Evolutionary conservation across 2,329 filamentous ascomycete species (phyloP).

Genomic region (Huntiella abstrusa): DNA sequence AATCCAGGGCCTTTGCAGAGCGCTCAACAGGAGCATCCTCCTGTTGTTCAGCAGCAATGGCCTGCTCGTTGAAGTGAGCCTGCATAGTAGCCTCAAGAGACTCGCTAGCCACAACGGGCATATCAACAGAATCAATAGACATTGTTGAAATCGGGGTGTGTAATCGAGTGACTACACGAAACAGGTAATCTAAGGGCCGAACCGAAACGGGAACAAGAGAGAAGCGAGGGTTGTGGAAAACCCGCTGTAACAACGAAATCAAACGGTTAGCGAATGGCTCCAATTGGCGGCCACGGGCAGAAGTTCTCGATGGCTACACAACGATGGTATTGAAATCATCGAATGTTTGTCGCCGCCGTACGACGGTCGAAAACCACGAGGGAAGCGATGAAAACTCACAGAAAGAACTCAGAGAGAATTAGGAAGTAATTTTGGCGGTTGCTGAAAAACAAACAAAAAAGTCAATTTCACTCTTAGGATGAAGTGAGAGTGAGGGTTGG

Average conservation of each 20-base stretch:
- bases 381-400: background rate
- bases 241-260: constrained; percentile 3
- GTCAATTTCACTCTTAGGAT: background rate
- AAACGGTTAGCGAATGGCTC: background rate
- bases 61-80: constrained; percentile 37
- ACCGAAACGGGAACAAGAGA: constrained; percentile 8
- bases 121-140: constrained; percentile 50
- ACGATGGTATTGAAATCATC: background rate
- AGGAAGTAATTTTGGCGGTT: background rate
- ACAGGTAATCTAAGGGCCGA: constrained; percentile 10
- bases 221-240: constrained; percentile 5
- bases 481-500: background rate
- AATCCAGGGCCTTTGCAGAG: constrained; percentile 39
- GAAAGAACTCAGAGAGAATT: constrained; percentile 2
- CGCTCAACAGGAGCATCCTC: background rate
- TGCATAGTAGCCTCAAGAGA: constrained; percentile 37
- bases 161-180: constrained; percentile 10
- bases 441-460: no score
- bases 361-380: background rate
- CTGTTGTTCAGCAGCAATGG: constrained; percentile 19
- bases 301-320: no score
- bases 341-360: background rate
- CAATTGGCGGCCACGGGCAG: no score
- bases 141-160: constrained; percentile 28
- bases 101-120: constrained; percentile 25